Percentiles rank a stretch among this genome's conserved stretches.
phyloP scores from a whole-genome alignment of 805 yeast species.

The Grigorovia transvaalensis region DNA sequence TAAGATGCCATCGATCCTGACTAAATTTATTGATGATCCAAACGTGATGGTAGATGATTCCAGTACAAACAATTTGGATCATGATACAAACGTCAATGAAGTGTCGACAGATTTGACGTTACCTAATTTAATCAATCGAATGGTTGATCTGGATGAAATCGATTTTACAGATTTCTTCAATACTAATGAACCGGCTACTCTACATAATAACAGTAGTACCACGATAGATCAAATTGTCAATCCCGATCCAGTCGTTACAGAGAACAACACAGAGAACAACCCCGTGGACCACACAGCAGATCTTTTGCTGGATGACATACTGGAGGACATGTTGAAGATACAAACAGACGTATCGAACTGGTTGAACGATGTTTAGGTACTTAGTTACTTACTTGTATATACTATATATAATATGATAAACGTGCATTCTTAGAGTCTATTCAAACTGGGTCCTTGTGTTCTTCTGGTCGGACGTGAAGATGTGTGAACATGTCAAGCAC shows the following conservation, averaged over 20 bases:
- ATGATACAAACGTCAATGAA: too few relatives aligned
- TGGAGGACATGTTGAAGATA: neutral
- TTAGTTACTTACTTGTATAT: too few relatives aligned
- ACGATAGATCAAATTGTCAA: neutral
- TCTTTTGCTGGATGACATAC: neutral
- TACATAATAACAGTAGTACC: neutral
- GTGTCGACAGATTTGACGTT: neutral
- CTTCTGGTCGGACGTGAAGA: constrained; percentile 34
- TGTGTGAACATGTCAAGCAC: constrained; percentile 76
- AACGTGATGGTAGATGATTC: too few relatives aligned
- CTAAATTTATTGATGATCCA: constrained; percentile 2
- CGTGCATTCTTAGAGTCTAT: neutral
- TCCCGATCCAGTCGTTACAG: neutral
- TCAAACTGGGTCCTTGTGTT: constrained; percentile 29
- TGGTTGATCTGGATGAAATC: constrained; percentile 22
- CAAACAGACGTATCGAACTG: neutral
- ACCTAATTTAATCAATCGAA: neutral
- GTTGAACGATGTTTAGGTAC: neutral
- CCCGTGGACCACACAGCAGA: neutral
- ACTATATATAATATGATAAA: too few relatives aligned
- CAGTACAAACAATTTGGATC: neutral
- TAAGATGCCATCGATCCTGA: neutral
- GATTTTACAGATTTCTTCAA: constrained; percentile 29
- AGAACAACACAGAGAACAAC: neutral
- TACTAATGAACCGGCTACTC: constrained; percentile 7